These are phyloP conservation scores for Diaporthe longicolla DNA, from an alignment of 2,329 filamentous ascomycete genomes.

Conservation along the genomic window DNA sequence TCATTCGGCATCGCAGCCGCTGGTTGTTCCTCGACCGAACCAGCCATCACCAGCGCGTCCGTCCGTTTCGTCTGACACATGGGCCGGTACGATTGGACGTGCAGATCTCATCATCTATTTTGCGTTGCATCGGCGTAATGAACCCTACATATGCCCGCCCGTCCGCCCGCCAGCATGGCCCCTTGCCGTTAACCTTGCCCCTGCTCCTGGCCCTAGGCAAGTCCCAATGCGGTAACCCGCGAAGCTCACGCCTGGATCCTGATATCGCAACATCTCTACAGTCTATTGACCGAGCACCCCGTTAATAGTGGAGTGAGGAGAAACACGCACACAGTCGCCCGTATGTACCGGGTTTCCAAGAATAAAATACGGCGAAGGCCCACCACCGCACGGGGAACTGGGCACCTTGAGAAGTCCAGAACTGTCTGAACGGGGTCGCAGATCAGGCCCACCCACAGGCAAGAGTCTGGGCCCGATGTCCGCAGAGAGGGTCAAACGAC, in stretches of 20 bases:
- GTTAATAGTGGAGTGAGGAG: background rate
- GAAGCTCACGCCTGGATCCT: conserved; percentile 12
- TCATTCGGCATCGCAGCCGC: conserved; percentile 11
- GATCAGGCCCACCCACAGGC: conserved; percentile 19
- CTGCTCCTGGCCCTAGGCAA: conserved; percentile 18
- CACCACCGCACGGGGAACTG: conserved; percentile 21
- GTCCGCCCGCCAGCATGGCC: conserved; percentile 13
- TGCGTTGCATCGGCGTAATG: conserved; percentile 34
- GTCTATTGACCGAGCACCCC: background rate
- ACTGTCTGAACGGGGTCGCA: conserved; percentile 9
- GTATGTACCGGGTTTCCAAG: conserved; percentile 18
- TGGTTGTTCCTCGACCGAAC: background rate
- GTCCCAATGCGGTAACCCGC: conserved; percentile 40
- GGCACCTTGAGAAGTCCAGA: conserved; percentile 12
- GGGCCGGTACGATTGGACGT: conserved; percentile 29
- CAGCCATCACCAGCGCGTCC: conserved; percentile 18
- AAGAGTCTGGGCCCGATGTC: conserved; percentile 24
- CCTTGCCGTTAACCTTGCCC: conserved; percentile 27
- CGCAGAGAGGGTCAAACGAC: conserved; percentile 16
- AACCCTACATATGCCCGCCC: conserved; percentile 26
- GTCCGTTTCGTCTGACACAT: conserved; percentile 29
- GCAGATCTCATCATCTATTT: conserved; percentile 19
- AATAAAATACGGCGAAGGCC: conserved; percentile 27
- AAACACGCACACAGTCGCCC: background rate
- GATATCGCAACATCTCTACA: conserved; percentile 19